Percentiles rank a stretch among this genome's conserved stretches.
Conservation (phyloP, 345 rosid genomes). For the Eutrema heterophyllum region DNA sequence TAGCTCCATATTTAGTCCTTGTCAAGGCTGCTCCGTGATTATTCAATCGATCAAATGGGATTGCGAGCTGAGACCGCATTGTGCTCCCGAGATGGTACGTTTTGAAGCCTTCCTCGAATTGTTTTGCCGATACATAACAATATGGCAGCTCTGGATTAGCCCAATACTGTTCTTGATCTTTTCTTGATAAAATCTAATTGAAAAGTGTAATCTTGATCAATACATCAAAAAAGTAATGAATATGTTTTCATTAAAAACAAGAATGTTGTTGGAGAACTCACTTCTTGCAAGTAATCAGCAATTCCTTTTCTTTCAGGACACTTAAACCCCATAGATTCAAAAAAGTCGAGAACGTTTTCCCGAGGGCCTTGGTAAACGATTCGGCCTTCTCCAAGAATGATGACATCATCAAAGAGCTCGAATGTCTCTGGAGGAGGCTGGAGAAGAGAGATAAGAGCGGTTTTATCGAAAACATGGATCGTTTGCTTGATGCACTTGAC, state of each 20-base stretch:
- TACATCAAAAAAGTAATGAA: neutral
- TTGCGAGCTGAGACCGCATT: conserved; percentile 38
- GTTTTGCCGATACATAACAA: conserved; percentile 39
- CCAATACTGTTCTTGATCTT: conserved; percentile 76
- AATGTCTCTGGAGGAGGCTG: conserved; percentile 85
- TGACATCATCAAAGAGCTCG: conserved; percentile 65
- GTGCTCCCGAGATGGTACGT: conserved; percentile 36
- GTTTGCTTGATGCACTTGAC: conserved; percentile 55
- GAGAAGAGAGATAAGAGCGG: conserved; percentile 69
- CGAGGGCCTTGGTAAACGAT: conserved; percentile 72
- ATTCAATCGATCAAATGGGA: conserved; percentile 43
- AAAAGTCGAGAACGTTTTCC: conserved; percentile 49
- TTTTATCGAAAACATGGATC: conserved; percentile 48
- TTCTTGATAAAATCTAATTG: conserved; percentile 58
- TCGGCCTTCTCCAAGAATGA: conserved; percentile 62
- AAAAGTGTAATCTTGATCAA: neutral
- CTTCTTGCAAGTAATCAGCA: conserved; percentile 84
- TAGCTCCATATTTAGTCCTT: conserved; percentile 43
- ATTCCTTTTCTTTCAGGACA: conserved; percentile 75
- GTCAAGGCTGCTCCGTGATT: conserved; percentile 61
- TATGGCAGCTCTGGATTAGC: conserved; percentile 42
- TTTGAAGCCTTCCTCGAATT: conserved; percentile 55
- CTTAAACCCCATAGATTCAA: conserved; percentile 57
- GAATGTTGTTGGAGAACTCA: conserved; percentile 22
- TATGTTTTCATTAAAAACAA: neutral